Evolutionary conservation across 192 early-diverging fungal genomes (phyloP).

Genomic region (Linnemannia hyalina): DNA sequence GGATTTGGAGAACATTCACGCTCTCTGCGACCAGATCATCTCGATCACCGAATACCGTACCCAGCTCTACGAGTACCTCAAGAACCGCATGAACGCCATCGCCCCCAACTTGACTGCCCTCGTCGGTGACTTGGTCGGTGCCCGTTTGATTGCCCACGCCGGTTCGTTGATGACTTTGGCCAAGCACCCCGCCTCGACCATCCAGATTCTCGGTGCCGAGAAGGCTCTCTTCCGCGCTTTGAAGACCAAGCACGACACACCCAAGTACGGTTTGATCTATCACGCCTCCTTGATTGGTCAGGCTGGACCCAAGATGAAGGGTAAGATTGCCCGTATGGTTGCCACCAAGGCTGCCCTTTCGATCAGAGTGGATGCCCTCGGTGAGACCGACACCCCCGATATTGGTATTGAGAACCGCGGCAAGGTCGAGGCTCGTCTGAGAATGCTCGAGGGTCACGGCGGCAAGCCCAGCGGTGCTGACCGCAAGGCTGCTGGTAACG

Average conservation of each 20-base stretch:
- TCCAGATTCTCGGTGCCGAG: slow-evolving; percentile 99
- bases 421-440: slow-evolving; percentile 89
- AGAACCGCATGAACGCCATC: slow-evolving; percentile 95
- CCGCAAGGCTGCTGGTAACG: slow-evolving; percentile 76
- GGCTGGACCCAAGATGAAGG: slow-evolving; percentile 96
- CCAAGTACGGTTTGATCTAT: slow-evolving; percentile 99
- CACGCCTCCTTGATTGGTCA: slow-evolving; percentile 97
- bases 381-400: slow-evolving; percentile 82
- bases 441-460: slow-evolving; percentile 88
- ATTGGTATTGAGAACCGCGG: slow-evolving; percentile 89
- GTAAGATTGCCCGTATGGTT: slow-evolving; percentile 96
- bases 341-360: slow-evolving; percentile 93
- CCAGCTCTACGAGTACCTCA: slow-evolving; percentile 96
- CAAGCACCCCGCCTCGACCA: slow-evolving; percentile 98
- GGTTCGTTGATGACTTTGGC: slow-evolving; percentile 96
- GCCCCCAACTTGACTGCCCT: slow-evolving; percentile 92
- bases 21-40: slow-evolving; percentile 96
- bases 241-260: slow-evolving; percentile 98
- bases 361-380: slow-evolving; percentile 93
- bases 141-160: slow-evolving; percentile 97
- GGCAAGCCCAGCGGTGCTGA: slow-evolving; percentile 66
- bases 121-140: slow-evolving; percentile 98
- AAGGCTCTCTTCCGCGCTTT: slow-evolving; percentile 99
- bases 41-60: slow-evolving; percentile 94
- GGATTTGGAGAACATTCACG: slow-evolving; percentile 96